Evolutionary conservation across 225 moss, liverwort and hornwort genomes (phyloP).

Genomic region (Asterella californica): DNA sequence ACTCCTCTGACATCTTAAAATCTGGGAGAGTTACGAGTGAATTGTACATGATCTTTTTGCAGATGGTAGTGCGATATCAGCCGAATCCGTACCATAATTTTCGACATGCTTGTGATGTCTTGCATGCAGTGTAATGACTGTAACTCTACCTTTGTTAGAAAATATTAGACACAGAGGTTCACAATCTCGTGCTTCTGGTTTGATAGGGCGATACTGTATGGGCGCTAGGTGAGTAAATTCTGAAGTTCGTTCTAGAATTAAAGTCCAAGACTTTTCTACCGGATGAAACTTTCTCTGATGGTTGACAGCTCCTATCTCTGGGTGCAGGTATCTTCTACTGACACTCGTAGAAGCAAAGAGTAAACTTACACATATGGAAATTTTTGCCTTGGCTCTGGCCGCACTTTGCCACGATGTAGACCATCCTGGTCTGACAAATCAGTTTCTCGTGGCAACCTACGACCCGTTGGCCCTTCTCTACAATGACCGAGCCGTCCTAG

Average conservation of each 20-base stretch:
- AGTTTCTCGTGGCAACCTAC: slow-evolving; percentile 76
- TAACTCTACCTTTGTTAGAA: neutral
- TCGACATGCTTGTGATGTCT: slow-evolving; percentile 93
- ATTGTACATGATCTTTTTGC: neutral
- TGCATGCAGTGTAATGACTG: slow-evolving; percentile 76
- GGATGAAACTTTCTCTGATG: neutral
- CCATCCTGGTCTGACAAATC: slow-evolving; percentile 92
- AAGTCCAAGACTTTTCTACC: neutral
- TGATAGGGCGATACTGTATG: neutral
- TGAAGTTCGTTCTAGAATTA: neutral
- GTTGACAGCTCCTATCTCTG: neutral
- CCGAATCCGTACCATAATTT: slow-evolving; percentile 97
- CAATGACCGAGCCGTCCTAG: slow-evolving; percentile 83
- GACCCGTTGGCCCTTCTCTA: slow-evolving; percentile 87
- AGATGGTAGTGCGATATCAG: slow-evolving; percentile 94
- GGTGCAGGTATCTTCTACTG: slow-evolving; percentile 67
- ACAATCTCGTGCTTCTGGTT: neutral
- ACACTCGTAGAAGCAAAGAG: slow-evolving; percentile 67
- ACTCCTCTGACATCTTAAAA: neutral
- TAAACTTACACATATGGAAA: slow-evolving; percentile 70
- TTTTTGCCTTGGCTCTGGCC: slow-evolving; percentile 67
- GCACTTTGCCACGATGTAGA: slow-evolving; percentile 94
- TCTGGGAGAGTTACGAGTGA: neutral
- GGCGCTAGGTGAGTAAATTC: neutral
- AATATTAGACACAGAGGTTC: neutral